Evolutionary conservation across 1,284 basidiomycete species (phyloP).

Genomic region (Apiotrichum siamense): DNA sequence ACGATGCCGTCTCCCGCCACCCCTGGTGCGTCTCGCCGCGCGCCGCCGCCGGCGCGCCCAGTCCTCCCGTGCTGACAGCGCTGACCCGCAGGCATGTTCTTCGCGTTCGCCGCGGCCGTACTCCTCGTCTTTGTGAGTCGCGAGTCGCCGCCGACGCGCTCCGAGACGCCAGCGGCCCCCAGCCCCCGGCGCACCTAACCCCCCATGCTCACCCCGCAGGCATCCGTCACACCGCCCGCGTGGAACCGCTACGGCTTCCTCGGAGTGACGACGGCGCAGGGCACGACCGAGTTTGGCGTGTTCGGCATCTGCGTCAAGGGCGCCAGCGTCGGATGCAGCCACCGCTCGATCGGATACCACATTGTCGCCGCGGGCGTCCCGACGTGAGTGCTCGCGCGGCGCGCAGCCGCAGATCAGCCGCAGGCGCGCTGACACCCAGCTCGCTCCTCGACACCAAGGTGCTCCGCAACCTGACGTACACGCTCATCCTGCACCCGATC

Average conservation of each 20-base stretch:
- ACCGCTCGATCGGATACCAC: conserved; percentile 33
- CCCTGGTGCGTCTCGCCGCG: background rate
- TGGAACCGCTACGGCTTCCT: conserved; percentile 68
- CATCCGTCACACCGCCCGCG: conserved; percentile 57
- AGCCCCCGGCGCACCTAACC: background rate
- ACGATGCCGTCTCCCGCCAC: conserved; percentile 1
- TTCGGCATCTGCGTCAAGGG: conserved; percentile 62
- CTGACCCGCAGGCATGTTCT: conserved; percentile 42
- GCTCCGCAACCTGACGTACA: conserved; percentile 63
- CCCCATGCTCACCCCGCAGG: conserved; percentile 56
- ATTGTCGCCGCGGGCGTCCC: conserved; percentile 23
- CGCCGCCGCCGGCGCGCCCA: no score
- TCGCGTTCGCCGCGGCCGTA: conserved; percentile 29
- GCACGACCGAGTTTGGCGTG: conserved; percentile 58
- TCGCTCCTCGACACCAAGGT: conserved; percentile 50
- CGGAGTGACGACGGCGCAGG: conserved; percentile 49
- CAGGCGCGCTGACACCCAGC: conserved; percentile 8
- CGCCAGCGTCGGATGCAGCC: conserved; percentile 43
- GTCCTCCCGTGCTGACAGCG: no score
- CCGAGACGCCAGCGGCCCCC: background rate
- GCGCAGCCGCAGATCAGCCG: background rate
- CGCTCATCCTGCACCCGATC: conserved; percentile 70
- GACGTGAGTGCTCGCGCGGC: conserved; percentile 18
- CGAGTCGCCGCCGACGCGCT: background rate
- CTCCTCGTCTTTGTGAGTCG: conserved; percentile 22